A percentile compares a stretch with the other conserved stretches of the same genome.
Evolutionary conservation across 2,329 filamentous ascomycete species (phyloP).

Genomic region (Aspergillus tanneri): DNA sequence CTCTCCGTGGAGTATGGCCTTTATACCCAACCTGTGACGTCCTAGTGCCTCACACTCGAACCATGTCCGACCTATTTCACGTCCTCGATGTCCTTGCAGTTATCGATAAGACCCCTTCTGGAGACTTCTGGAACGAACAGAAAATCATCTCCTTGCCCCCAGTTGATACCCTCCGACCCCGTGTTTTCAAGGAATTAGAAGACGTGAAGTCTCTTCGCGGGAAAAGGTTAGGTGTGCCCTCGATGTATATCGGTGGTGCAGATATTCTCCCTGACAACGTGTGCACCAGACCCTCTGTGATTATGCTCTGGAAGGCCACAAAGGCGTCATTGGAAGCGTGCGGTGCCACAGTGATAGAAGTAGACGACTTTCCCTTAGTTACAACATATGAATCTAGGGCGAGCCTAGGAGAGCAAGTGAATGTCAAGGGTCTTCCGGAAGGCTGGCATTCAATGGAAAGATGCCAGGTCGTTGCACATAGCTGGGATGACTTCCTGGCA

Average conservation of each 20-base stretch:
- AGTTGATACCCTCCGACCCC: constrained; percentile 31
- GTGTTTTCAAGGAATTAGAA: constrained; percentile 35
- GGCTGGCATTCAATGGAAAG: constrained; percentile 51
- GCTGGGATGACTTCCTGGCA: constrained; percentile 54
- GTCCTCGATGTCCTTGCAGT: constrained; percentile 51
- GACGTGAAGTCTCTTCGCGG: constrained; percentile 38
- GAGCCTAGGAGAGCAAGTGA: constrained; percentile 33
- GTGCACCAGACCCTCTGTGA: constrained; percentile 38
- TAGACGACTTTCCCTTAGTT: constrained; percentile 36
- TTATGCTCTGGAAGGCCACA: constrained; percentile 37
- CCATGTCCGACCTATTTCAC: constrained; percentile 51
- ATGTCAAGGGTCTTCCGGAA: constrained; percentile 43
- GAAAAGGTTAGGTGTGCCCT: constrained; percentile 51
- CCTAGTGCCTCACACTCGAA: constrained; percentile 54
- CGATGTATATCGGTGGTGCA: constrained; percentile 51
- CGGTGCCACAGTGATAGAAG: constrained; percentile 35
- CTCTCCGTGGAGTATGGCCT: constrained; percentile 55
- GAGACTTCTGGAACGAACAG: constrained; percentile 59
- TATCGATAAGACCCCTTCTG: constrained; percentile 41
- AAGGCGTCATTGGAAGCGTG: constrained; percentile 27
- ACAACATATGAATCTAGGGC: constrained; percentile 38
- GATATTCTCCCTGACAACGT: constrained; percentile 33
- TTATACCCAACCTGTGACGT: constrained; percentile 59
- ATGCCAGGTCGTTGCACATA: constrained; percentile 50
- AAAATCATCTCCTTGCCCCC: constrained; percentile 44